Evolutionary conservation across 176 grass and related monocot species (phyloP), one percentile per base, ranked within the genome.

Genomic region (Phragmites australis): DNA sequence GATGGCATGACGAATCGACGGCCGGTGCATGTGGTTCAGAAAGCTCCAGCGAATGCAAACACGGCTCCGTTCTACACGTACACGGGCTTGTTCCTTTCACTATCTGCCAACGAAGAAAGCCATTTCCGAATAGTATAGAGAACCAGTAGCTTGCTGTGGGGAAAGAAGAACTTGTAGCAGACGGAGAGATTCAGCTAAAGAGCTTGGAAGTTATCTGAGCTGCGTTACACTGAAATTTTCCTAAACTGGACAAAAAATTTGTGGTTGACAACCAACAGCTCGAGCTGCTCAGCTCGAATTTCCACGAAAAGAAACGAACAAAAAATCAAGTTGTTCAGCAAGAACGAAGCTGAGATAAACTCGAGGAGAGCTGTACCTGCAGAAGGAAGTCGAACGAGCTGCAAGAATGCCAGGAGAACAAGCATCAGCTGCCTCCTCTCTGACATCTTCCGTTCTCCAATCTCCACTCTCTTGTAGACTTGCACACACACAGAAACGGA

Each of bases 331-430:
- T 61, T 40, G 4, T 27, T 37, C 62, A 17, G 19, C 39, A 56
- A 76, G 17, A 23, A n/a, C 46, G 45, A 16, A 72, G 53, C 32
- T 37, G 19, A 39, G 31, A 26, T 6, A 48, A 50, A 19, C 31
- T 39, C 17, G 2, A 12, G 14, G 0, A 13, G 22, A 34, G 16
- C 15, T 23, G 57, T 62, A 86, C 88, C 83, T 37, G 83, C 78
- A 1, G 1, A 58, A 9, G 88, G 83, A 57, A 73, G 83, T 8
- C 19, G 31, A 43, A 59, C 4, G 49, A 86, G 48, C 18, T 77
- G 65, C 48, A 78, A 19, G 42, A 78, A 12, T 39, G 65, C 78
- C 6, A 85, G 16, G 13, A 78, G 13, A 55, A 9, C 8, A 12
- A 32, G 77, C 63, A 61, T n/a, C 42, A 75, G 1, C 72, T 3